These are phyloP conservation scores for Dioszegia aurantiaca DNA, from an alignment of 768 basidiomycete species.

Conservation along the genomic window DNA sequence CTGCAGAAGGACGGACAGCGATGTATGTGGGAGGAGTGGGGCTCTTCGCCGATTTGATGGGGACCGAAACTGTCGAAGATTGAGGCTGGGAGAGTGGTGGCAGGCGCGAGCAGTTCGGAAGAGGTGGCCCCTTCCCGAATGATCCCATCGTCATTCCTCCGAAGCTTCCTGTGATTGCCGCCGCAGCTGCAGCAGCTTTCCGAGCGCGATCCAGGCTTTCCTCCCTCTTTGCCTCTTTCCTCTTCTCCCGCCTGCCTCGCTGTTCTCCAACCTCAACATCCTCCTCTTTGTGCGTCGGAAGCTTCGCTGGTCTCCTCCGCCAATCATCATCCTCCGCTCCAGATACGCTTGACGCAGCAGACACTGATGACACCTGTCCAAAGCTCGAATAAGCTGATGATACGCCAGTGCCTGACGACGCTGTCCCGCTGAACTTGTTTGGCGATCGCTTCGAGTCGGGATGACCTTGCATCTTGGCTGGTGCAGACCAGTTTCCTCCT, in stretches of 20 bases:
- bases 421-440: conserved; percentile 68
- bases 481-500: conserved; percentile 63
- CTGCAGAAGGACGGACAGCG: not conserved
- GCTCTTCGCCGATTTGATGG: not conserved
- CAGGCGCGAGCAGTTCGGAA: not conserved
- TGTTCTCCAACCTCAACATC: conserved; percentile 4
- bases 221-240: conserved; percentile 14
- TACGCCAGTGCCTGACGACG: conserved; percentile 16
- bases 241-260: conserved; percentile 16
- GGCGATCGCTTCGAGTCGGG: conserved; percentile 55
- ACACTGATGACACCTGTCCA: conserved; percentile 23
- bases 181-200: conserved; percentile 40
- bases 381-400: conserved; percentile 27
- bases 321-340: conserved; percentile 40
- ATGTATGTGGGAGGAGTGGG: not conserved
- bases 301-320: conserved; percentile 19
- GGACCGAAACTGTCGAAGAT: not conserved
- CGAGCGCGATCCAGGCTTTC: conserved; percentile 29
- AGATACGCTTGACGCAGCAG: conserved; percentile 29
- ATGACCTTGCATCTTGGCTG: conserved; percentile 64
- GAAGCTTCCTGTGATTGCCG: conserved; percentile 36
- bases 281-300: conserved; percentile 7
- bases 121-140: conserved; percentile 29
- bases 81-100: not conserved
- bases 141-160: conserved; percentile 35